Percentiles rank a stretch among this genome's conserved stretches.
phyloP scores from a whole-genome alignment of 2,329 filamentous ascomycete species.

The Calonectria pseudoturangicola region DNA sequence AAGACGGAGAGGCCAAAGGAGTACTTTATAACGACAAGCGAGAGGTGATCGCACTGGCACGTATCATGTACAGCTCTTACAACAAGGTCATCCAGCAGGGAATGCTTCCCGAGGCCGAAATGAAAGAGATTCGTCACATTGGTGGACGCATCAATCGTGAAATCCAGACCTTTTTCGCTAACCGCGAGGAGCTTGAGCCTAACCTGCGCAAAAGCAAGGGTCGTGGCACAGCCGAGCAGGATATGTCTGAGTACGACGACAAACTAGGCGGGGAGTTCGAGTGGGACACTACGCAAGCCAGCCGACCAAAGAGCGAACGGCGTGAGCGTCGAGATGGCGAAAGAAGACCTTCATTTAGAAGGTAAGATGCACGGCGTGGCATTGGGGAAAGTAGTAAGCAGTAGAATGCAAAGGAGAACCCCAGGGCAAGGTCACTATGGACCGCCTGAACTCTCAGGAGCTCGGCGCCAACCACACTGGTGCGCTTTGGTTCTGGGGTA shows the following conservation, averaged over 20 bases:
- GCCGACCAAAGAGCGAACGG: slow-evolving; percentile 28
- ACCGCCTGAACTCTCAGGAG: background rate
- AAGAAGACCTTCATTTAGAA: background rate
- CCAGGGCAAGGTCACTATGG: background rate
- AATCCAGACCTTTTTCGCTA: slow-evolving; percentile 60
- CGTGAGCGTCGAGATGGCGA: background rate
- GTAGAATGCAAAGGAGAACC: background rate
- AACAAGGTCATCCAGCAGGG: slow-evolving; percentile 66
- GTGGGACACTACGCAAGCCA: slow-evolving; percentile 58
- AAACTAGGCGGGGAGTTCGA: slow-evolving; percentile 51
- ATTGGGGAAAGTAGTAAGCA: background rate
- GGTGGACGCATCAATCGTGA: slow-evolving; percentile 62
- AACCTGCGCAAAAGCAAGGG: slow-evolving; percentile 52
- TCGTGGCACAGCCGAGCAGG: slow-evolving; percentile 46
- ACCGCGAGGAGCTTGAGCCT: slow-evolving; percentile 59
- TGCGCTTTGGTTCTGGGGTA: slow-evolving; percentile 27
- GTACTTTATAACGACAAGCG: slow-evolving; percentile 60
- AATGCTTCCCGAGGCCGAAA: slow-evolving; percentile 60
- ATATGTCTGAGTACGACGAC: slow-evolving; percentile 45
- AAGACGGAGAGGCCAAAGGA: slow-evolving; percentile 51
- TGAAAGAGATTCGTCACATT: slow-evolving; percentile 57
- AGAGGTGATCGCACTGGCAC: slow-evolving; percentile 66
- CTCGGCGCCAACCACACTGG: slow-evolving; percentile 10
- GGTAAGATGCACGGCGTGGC: background rate
- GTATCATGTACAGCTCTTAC: slow-evolving; percentile 66